Conservation (phyloP, 768 basidiomycete species). For the Mycena capillaripes region DNA sequence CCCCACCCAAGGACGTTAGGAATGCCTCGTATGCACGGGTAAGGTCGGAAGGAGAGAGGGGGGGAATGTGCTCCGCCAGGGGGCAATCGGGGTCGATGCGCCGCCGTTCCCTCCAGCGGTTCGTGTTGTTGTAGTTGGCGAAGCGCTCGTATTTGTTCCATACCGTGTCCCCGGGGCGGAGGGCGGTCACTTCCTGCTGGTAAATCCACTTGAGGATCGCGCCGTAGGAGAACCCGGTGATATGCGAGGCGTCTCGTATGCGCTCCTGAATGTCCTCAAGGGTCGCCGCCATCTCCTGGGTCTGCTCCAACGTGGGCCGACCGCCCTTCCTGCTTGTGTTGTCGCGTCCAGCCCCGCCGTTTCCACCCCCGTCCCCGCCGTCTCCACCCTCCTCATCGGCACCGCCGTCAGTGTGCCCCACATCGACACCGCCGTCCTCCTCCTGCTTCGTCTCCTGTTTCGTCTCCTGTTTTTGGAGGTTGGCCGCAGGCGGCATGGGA, state of each 20-base stretch:
- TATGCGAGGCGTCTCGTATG: background rate
- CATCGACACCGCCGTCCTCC: too few species aligned
- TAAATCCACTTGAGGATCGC: background rate
- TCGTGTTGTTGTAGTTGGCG: background rate
- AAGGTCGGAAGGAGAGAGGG: background rate
- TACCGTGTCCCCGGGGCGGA: background rate
- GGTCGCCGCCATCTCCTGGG: background rate
- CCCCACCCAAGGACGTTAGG: background rate
- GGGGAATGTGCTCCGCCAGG: background rate
- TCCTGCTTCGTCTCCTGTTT: too few species aligned
- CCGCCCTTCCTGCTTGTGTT: too few species aligned
- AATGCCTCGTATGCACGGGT: background rate
- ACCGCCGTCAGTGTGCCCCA: too few species aligned
- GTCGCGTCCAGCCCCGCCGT: too few species aligned
- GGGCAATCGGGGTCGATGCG: background rate
- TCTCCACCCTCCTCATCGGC: too few species aligned
- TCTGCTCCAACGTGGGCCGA: too few species aligned
- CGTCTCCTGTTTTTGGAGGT: too few species aligned
- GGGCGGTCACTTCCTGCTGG: background rate
- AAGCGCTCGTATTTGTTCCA: background rate
- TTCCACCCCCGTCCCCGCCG: too few species aligned
- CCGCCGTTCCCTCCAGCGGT: background rate
- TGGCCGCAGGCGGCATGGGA: too few species aligned
- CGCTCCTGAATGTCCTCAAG: background rate
- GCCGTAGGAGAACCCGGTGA: background rate